Conservation (phyloP, 2,329 filamentous ascomycete genomes). For the Arachnomyces sp. region DNA sequence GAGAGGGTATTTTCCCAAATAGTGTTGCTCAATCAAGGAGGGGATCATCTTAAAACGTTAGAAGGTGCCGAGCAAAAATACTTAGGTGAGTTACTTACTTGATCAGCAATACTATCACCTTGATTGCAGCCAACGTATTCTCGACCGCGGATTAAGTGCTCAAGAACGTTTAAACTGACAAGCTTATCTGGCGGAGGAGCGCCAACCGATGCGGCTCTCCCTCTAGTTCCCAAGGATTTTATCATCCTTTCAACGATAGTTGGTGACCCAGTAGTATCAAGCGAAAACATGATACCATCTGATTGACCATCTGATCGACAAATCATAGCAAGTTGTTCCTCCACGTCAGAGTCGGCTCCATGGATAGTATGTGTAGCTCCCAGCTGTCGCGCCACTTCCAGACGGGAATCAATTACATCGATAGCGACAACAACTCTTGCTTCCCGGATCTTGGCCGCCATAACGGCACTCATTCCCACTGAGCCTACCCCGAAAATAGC, state of each 20-base stretch:
- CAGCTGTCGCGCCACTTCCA: slow-evolving; percentile 17
- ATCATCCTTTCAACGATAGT: slow-evolving; percentile 15
- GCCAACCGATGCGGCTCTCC: slow-evolving; percentile 15
- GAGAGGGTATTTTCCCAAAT: slow-evolving; percentile 41
- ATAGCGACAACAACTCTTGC: slow-evolving; percentile 20
- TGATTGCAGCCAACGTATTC: slow-evolving; percentile 17
- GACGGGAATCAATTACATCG: slow-evolving; percentile 15
- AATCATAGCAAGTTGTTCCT: slow-evolving; percentile 8
- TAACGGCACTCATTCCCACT: slow-evolving; percentile 27
- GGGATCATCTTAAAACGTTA: too few relatives aligned
- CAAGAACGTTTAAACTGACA: slow-evolving; percentile 16
- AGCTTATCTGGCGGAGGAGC: slow-evolving; percentile 11
- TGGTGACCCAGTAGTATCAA: slow-evolving; percentile 19
- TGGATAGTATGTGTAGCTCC: slow-evolving; percentile 21
- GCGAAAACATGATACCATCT: slow-evolving; percentile 11
- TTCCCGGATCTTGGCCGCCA: slow-evolving; percentile 22
- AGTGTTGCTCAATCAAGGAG: slow-evolving; percentile 46
- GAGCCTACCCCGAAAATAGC: slow-evolving; percentile 25
- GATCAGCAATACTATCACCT: slow-evolving; percentile 14
- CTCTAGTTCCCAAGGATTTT: slow-evolving; percentile 13
- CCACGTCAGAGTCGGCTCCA: slow-evolving; percentile 6
- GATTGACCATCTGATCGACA: not conserved
- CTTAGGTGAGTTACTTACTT: slow-evolving; percentile 35
- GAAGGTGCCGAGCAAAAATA: too few relatives aligned
- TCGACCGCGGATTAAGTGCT: slow-evolving; percentile 13